These are phyloP conservation scores for Vitis hybrid DNA, from an alignment of 177 flowering plant genomes.

Conservation along the genomic window DNA sequence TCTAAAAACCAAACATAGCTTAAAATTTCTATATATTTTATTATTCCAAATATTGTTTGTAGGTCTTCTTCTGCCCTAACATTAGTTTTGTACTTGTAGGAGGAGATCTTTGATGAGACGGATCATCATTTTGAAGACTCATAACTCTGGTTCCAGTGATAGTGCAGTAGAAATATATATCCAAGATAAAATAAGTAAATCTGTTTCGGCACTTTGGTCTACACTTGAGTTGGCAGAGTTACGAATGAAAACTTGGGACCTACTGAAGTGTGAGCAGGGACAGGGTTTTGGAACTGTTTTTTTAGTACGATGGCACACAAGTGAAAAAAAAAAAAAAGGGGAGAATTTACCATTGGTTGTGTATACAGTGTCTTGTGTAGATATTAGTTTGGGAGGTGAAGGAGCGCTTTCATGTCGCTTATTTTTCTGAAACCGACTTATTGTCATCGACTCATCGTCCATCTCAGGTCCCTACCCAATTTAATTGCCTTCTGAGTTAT, in stretches of 20 bases:
- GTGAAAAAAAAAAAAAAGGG: too few species aligned
- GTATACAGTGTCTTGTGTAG: too few species aligned
- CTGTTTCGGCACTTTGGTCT: slow-evolving; percentile 5
- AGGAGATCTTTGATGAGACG: slow-evolving; percentile 84
- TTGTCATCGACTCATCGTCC: too few species aligned
- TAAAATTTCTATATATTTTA: background rate
- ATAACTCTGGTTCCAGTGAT: slow-evolving; percentile 19
- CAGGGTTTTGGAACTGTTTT: background rate
- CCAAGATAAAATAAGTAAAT: slow-evolving; percentile 3
- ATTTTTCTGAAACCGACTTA: too few species aligned
- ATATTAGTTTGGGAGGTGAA: too few species aligned
- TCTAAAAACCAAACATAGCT: background rate
- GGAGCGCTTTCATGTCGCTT: too few species aligned
- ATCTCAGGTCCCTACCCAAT: too few species aligned
- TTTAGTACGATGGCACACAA: too few species aligned
- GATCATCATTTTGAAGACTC: slow-evolving; percentile 69
- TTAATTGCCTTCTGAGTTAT: too few species aligned
- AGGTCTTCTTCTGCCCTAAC: background rate
- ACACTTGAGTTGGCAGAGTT: background rate
- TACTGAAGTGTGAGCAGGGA: background rate
- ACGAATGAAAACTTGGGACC: too few species aligned
- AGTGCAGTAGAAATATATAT: background rate
- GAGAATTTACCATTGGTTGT: too few species aligned
- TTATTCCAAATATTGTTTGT: background rate
- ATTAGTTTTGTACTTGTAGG: slow-evolving; percentile 35